Percentiles rank a stretch among this genome's conserved stretches.
phyloP scores from a whole-genome alignment of 2,329 filamentous ascomycete species.

The Neospermospora avenae region DNA sequence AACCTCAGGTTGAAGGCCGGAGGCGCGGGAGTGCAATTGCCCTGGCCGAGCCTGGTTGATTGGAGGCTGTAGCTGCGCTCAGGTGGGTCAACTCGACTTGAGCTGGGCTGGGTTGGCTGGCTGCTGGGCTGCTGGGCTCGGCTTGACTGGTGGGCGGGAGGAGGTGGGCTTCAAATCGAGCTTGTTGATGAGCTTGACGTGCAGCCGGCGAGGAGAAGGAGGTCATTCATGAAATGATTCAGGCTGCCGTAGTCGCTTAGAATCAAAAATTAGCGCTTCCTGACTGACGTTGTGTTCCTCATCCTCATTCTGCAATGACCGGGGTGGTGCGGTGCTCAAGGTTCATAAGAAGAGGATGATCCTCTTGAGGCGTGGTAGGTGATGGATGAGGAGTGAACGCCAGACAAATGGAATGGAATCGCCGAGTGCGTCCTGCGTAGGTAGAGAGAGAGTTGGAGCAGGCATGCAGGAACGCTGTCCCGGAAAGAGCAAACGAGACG shows the following conservation, averaged over 20 bases:
- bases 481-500: neutral
- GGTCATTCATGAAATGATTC: neutral
- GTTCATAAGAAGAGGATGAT: conserved; percentile 4
- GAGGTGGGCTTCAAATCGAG: too few species aligned
- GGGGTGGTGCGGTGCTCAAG: conserved; percentile 5
- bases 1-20: too few species aligned
- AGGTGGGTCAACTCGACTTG: conserved; percentile 12
- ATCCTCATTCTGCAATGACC: conserved; percentile 14
- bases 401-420: neutral
- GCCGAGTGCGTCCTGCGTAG: neutral
- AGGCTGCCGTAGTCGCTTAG: conserved; percentile 18
- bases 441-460: neutral
- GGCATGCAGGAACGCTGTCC: neutral
- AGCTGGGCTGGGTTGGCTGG: neutral
- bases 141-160: neutral
- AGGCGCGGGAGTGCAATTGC: too few species aligned
- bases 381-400: neutral
- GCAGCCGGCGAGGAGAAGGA: neutral
- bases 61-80: conserved; percentile 9
- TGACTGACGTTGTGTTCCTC: conserved; percentile 23
- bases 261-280: conserved; percentile 18
- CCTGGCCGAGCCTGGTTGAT: neutral
- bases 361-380: neutral
- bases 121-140: too few species aligned
- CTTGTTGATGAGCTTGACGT: too few species aligned